These are phyloP conservation scores for Colletotrichum agaves DNA, from an alignment of 2,329 filamentous ascomycete genomes.

Conservation along the genomic window DNA sequence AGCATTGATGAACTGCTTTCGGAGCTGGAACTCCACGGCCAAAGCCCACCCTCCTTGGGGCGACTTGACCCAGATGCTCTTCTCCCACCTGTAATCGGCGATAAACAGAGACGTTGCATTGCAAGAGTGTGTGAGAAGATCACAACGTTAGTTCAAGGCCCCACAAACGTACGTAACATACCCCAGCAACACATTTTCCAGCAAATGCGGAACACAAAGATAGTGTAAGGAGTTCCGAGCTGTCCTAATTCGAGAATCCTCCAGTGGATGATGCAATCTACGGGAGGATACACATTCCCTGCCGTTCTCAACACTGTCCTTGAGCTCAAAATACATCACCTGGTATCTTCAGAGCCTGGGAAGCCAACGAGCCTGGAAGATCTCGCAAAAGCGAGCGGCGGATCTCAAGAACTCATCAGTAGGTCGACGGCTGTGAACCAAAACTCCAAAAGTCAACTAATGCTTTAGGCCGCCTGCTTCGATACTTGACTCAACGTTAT, in stretches of 20 bases:
- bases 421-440: neutral
- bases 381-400: neutral
- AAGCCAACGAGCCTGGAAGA: neutral
- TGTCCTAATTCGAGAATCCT: neutral
- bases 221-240: accelerated
- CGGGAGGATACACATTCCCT: neutral
- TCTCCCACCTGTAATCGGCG: neutral
- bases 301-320: neutral
- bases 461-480: neutral
- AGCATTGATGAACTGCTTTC: neutral
- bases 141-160: neutral
- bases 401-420: neutral
- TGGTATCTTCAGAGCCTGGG: neutral
- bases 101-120: neutral
- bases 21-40: neutral
- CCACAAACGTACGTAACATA: neutral
- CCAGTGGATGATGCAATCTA: slow-evolving; percentile 17
- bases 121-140: neutral
- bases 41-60: neutral
- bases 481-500: slow-evolving; percentile 5
- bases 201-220: neutral
- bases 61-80: neutral
- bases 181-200: neutral
- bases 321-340: neutral
- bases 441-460: neutral